A percentile compares a stretch with the other conserved stretches of the same genome.
These are phyloP conservation scores for Phanerochaete sordida DNA, from an alignment of 768 basidiomycete species.

Conservation along the genomic window DNA sequence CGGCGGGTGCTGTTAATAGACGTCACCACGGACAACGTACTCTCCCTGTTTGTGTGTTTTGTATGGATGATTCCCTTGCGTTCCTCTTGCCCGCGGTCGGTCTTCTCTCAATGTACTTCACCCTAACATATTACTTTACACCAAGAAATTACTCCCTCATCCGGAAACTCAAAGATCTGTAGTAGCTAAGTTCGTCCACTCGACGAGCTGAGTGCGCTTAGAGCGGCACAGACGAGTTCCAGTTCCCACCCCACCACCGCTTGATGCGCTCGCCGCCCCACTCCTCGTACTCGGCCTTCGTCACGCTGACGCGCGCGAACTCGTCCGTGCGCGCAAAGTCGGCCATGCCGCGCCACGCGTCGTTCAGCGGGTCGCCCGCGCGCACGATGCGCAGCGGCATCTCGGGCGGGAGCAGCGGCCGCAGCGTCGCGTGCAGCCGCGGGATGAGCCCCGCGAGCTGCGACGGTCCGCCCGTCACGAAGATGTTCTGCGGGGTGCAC, in stretches of 20 bases:
- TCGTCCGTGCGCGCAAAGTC: slow-evolving; percentile 57
- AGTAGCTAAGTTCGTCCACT: background rate
- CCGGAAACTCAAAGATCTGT: background rate
- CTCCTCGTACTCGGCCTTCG: slow-evolving; percentile 84
- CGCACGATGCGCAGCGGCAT: slow-evolving; percentile 62
- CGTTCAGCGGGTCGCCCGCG: slow-evolving; percentile 63
- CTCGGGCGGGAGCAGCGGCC: slow-evolving; percentile 82
- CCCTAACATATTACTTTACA: slow-evolving; percentile 9
- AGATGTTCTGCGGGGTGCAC: slow-evolving; percentile 62
- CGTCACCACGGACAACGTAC: slow-evolving; percentile 1
- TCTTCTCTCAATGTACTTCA: slow-evolving; percentile 12
- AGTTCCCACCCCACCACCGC: slow-evolving; percentile 92
- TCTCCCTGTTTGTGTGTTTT: slow-evolving; percentile 7
- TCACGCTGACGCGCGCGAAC: slow-evolving; percentile 56
- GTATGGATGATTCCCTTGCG: slow-evolving; percentile 6
- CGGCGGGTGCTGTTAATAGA: slow-evolving; percentile 48
- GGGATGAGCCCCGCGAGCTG: slow-evolving; percentile 65
- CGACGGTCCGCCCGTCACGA: slow-evolving; percentile 82
- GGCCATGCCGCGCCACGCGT: slow-evolving; percentile 95
- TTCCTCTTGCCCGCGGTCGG: slow-evolving; percentile 4
- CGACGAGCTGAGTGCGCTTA: background rate
- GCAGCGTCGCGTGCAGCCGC: slow-evolving; percentile 69
- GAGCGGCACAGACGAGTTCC: slow-evolving; percentile 45
- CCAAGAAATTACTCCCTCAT: background rate
- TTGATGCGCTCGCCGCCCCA: slow-evolving; percentile 84